phyloP scores from a whole-genome alignment of 495 filamentous ascomycete species.

The Lasiosphaeria ovina region DNA sequence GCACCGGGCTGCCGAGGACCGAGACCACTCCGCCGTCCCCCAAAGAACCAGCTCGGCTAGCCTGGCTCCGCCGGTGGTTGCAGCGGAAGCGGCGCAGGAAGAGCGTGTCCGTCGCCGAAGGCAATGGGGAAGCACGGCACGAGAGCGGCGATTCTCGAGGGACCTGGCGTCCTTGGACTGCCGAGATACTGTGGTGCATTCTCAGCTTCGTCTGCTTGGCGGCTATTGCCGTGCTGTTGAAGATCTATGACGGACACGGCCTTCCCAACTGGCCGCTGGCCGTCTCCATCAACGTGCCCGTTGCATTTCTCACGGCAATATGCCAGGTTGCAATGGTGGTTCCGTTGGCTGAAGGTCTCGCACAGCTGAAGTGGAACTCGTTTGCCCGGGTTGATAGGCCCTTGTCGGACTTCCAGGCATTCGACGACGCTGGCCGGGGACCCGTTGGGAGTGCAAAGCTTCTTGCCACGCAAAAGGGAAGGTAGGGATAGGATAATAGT shows the following conservation, averaged over 20 bases:
- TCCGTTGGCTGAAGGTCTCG: slow-evolving; percentile 39
- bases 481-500: slow-evolving; percentile 13
- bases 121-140: not conserved
- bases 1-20: not conserved
- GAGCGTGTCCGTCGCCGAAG: not conserved
- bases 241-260: slow-evolving; percentile 38
- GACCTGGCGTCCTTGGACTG: slow-evolving; percentile 15
- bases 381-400: slow-evolving; percentile 37
- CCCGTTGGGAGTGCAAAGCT: slow-evolving; percentile 36
- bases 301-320: slow-evolving; percentile 45
- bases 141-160: not conserved
- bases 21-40: slow-evolving; percentile 17
- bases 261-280: slow-evolving; percentile 44
- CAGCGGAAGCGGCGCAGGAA: slow-evolving; percentile 14
- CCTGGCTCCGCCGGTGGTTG: slow-evolving; percentile 14
- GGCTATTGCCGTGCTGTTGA: slow-evolving; percentile 36
- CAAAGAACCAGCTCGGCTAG: slow-evolving; percentile 5
- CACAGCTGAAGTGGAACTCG: slow-evolving; percentile 52
- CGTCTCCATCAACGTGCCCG: slow-evolving; percentile 48
- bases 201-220: slow-evolving; percentile 26
- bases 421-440: slow-evolving; percentile 46
- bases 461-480: slow-evolving; percentile 31
- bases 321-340: slow-evolving; percentile 41
- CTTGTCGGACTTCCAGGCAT: slow-evolving; percentile 40
- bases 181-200: slow-evolving; percentile 25